Base-by-base conservation (phyloP, 1,284 basidiomycete genomes). In the Microbotryum saponariae region DNA sequence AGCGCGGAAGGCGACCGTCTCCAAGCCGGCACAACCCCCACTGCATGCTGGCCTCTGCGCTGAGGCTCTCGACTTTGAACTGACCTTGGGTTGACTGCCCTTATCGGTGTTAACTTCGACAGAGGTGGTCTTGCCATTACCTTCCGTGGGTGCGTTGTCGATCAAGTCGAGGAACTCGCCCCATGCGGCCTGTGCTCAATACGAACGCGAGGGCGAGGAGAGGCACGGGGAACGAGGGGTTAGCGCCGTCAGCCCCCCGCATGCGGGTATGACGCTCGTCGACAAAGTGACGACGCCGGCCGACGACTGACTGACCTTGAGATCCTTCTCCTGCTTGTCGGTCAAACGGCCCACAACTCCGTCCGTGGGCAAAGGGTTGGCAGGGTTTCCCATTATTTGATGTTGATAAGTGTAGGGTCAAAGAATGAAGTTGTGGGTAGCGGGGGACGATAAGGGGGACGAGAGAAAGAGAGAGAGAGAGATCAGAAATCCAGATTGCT, bases 331-430 rank as follows among this genome's bases (percentile, higher is more conserved):
- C 56, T 77, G 75, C 31, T 73, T 69, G 33, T 60, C 49, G 20
- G 70, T 74, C 47, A 76, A 60, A 52, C 74, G 74, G 51, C 76
- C 75, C 9, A 70, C 63, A 53, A 70, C 66, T 55, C 71, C 71
- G 44, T 69, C 65, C 45, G 54, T 58, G 46, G 54, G 49, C 23
- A 51, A 29, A 51, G 49, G 49, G 14, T 51, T 51, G 8, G 49
- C 37, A 42, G 37, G 14, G 37, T 42, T 42, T 42, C 37, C 37
- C 37, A 42, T 42, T 42, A 16, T 42, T 42, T 2, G 37, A 2
- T 7, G 29, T 8, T 8, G 3, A 18, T 16, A 42, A 42, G 37
- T 0, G 37, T 18, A 5, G 16, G 12, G 37, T 42, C 37, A 18
- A 42, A 42, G 16, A 42, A 10, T 42, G 37, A 42, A 42, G 37